Conservation (phyloP, 75 land plant species). For the Pinus albicaulis region DNA sequence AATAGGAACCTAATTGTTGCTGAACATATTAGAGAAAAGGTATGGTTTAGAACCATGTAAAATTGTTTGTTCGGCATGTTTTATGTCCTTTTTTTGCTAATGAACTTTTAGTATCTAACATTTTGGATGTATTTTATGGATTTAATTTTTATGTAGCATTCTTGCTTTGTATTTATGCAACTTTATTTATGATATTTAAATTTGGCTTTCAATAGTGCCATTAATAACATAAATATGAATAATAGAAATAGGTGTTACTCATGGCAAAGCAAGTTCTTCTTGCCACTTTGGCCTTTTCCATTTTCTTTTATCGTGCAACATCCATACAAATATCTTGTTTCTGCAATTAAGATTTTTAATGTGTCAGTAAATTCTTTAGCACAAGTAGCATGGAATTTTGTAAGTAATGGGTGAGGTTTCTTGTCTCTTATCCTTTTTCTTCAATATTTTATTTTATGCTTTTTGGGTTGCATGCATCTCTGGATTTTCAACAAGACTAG, state of each 20-base stretch:
- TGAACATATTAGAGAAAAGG: conserved; percentile 31
- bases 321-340: conserved; percentile 36
- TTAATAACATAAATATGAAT: conserved; percentile 6
- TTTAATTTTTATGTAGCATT: not conserved
- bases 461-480: not conserved
- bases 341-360: conserved; percentile 31
- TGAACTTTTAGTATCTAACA: no score
- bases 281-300: conserved; percentile 30
- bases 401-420: conserved; percentile 39
- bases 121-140: not conserved
- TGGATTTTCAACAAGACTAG: not conserved
- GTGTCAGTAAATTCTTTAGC: conserved; percentile 29
- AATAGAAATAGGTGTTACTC: conserved; percentile 19
- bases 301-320: conserved; percentile 26
- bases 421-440: not conserved
- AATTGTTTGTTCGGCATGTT: no score
- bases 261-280: conserved; percentile 34
- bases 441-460: not conserved
- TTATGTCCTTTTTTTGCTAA: no score
- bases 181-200: not conserved
- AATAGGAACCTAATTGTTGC: conserved; percentile 34
- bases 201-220: conserved; percentile 18
- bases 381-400: conserved; percentile 48
- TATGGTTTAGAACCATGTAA: conserved; percentile 1
- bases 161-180: not conserved